Base-by-base conservation (phyloP, 768 basidiomycete genomes). In the Lentinula aciculospora region DNA sequence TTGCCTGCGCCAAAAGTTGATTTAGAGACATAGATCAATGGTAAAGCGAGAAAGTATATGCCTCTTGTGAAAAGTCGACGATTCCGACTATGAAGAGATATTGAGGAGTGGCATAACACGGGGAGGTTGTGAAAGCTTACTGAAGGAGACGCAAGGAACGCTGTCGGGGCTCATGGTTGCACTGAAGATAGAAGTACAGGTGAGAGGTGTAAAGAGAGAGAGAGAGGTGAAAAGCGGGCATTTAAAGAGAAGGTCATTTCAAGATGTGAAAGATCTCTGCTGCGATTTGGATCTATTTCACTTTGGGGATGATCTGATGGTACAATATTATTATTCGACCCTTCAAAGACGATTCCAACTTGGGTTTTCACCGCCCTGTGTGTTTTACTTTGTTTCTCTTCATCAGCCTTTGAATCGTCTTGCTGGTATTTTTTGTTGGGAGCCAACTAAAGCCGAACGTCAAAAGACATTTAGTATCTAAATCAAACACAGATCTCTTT, bases 41-140 rank as follows among this genome's bases (percentile, higher is more conserved):
- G 6, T 3, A 23, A 21, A 15, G 12, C 7, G 2, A 13, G 10
- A 53, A 25, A 42, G 29, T 23, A 12, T 17, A 54, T 56, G 88
- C 88, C 70, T 89, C 78, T 71, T 86, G 80, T 3, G 86, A 83
- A 69, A 91, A 90, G 70, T 92, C 89, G 53, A 89, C 84, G 64
- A 91, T 92, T 19, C 83, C 87, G 60, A 92, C 89, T 90, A 65
- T 10, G 53, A 34, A 37, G 53, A 53, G 60, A 58, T 37, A 57
- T 42, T 21, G 37, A 62, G 48, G 53, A 15, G 50, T 53, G 9
- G 15, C 53, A 53, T 53, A 61, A 45, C 6, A 40, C 56, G 37
- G 39, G 19, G 40, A 62, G 27, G 51, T 61, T 58, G 55, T 12
- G 9, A 54, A 42, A 34, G 81, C 86, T 54, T 59, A 90, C 89